Base-by-base conservation (phyloP, 2,329 filamentous ascomycete species). In the Colletotrichum tofieldiae region DNA sequence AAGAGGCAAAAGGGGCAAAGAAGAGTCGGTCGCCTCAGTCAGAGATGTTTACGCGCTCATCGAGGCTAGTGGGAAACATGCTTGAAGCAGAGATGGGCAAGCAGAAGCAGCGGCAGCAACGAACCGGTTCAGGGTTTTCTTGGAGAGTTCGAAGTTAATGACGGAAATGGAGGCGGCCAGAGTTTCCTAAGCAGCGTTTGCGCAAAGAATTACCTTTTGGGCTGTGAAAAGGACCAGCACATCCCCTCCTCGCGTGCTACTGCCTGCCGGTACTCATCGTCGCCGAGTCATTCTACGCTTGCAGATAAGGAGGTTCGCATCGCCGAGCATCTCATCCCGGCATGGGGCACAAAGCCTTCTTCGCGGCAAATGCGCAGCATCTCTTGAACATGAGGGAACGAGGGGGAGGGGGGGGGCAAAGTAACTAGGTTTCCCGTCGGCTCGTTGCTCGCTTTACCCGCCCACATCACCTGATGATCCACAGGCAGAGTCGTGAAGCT, bases 211-310 rank as follows among this genome's bases (percentile, higher is more conserved):
- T 68, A 23, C 43, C 49, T 51, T 49, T 65, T 51, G 23, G 18
- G 32, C 45, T 29, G 29, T 18, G 23, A 29, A 41, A 39, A 45
- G 37, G 59, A 16, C 66, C n/a, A 43, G 32, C 32, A 23, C 49
- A n/a, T 54, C 18, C 39, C 47, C 54, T 16, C 45, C n/a, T 47
- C 26, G 5, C 6, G 32, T 23, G 32, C 32, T 23, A n/a, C 32
- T n/a, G 32, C 20, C 11, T 32, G 29, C 29, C 6, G 14, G 49
- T 18, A 32, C 37, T 35, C 35, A 59, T 59, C 43, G 29, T 52
- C 35, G 29, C n/a, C 60, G 66, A 68, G 52, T 65, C 43, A 59
- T 69, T 64, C 16, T 29, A 47, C 1, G 35, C 29, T 35, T 23
- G 18, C 26, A 26, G 23, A 59, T 35, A 8, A 39, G 18, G 41